These are phyloP conservation scores for Vaccinium myrtillus DNA, from an alignment of 148 eudicot species.

Conservation along the genomic window DNA sequence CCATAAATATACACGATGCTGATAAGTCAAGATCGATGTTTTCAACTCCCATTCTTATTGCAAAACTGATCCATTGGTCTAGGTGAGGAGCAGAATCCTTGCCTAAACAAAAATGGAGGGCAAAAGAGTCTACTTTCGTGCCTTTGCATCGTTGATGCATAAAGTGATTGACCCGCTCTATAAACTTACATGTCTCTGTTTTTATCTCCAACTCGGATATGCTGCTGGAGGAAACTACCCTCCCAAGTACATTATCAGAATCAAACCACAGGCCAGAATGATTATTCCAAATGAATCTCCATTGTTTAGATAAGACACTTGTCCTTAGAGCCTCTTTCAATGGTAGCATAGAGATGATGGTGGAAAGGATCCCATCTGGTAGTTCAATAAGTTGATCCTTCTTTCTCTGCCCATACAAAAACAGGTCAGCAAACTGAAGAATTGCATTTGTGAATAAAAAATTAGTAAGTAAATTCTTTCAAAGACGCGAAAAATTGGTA, in stretches of 20 bases:
- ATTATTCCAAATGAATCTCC: constrained; percentile 26
- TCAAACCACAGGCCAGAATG: constrained; percentile 20
- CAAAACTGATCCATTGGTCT: constrained; percentile 22
- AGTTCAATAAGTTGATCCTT: constrained; percentile 22
- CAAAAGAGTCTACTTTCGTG: constrained; percentile 23
- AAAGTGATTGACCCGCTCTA: constrained; percentile 18
- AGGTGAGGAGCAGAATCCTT: constrained; percentile 17
- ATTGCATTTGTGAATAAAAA: neutral
- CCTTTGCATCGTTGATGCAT: constrained; percentile 23
- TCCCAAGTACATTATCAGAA: constrained; percentile 18
- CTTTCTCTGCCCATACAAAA: constrained; percentile 17
- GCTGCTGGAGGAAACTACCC: neutral
- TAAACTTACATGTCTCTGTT: constrained; percentile 10
- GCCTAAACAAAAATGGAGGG: constrained; percentile 18
- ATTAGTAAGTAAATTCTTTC: neutral
- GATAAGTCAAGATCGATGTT: constrained; percentile 25
- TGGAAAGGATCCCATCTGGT: constrained; percentile 24
- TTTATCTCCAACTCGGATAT: neutral
- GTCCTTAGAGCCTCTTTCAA: constrained; percentile 28
- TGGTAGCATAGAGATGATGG: constrained; percentile 24
- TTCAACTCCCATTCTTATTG: constrained; percentile 24
- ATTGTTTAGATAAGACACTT: constrained; percentile 24
- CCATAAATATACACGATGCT: neutral
- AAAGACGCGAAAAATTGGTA: neutral
- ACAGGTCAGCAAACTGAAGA: neutral